Conservation (phyloP, 306 rosid species). For the Hippophae rhamnoides region DNA sequence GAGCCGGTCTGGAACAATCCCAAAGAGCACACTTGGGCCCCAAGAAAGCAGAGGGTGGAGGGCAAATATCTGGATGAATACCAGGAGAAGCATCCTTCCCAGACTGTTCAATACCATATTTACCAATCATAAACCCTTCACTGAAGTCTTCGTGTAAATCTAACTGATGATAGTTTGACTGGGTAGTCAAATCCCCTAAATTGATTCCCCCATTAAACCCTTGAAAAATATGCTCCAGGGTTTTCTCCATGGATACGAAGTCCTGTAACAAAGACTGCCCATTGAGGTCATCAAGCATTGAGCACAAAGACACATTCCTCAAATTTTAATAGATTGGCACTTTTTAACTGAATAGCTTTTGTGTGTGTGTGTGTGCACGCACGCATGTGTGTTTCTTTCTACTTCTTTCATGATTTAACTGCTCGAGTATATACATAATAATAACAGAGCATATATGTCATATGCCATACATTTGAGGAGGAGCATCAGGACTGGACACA, state of each 20-base stretch:
- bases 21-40: conserved; percentile 98
- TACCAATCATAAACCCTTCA: conserved; percentile 43
- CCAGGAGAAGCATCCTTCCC: conserved; percentile 52
- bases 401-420: no score
- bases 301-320: no score
- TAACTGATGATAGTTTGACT: conserved; percentile 61
- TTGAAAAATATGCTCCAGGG: conserved; percentile 49
- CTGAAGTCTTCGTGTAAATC: conserved; percentile 52
- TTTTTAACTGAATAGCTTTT: no score
- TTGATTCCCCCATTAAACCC: conserved; percentile 40
- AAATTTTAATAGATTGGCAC: no score
- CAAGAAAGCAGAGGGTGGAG: conserved; percentile 93
- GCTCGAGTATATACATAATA: no score
- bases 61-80: conserved; percentile 74
- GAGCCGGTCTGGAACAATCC: conserved; percentile 98
- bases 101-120: conserved; percentile 40
- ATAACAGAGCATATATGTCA: no score
- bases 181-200: conserved; percentile 53
- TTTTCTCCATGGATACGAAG: conserved; percentile 26
- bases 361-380: no score
- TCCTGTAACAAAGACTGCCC: no score
- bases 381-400: no score
- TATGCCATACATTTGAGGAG: no score
- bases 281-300: no score
- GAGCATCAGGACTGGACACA: no score